Evolutionary conservation across 176 grass and related monocot species (phyloP).

Genomic region (Aegilops speltoides): DNA sequence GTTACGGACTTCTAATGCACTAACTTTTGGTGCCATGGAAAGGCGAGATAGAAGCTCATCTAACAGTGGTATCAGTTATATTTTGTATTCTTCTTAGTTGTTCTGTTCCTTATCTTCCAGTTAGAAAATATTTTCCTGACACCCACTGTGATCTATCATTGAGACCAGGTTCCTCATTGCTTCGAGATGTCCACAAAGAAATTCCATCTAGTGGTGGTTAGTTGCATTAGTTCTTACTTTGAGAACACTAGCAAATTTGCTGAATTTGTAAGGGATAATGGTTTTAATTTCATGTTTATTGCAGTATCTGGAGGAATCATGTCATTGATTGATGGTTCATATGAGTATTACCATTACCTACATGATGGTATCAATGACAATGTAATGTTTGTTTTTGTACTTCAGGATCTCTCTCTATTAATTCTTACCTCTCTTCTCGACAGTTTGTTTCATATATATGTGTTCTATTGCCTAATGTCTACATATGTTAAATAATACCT

Average conservation of each 20-base stretch:
- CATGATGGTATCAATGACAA: slow-evolving; percentile 84
- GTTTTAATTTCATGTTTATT: slow-evolving; percentile 33
- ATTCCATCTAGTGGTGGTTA: slow-evolving; percentile 84
- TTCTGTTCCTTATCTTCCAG: neutral
- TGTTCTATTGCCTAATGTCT: neutral
- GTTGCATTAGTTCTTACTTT: slow-evolving; percentile 27
- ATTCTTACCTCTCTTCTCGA: neutral
- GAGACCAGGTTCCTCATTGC: slow-evolving; percentile 55
- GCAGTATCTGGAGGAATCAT: slow-evolving; percentile 83
- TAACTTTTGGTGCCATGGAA: slow-evolving; percentile 48
- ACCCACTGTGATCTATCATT: neutral
- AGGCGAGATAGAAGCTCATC: slow-evolving; percentile 27
- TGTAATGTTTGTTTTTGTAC: slow-evolving; percentile 51
- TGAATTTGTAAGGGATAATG: slow-evolving; percentile 17
- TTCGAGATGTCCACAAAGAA: slow-evolving; percentile 77
- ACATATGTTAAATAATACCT: neutral
- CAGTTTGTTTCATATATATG: slow-evolving; percentile 11
- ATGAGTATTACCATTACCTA: slow-evolving; percentile 98
- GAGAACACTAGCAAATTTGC: neutral
- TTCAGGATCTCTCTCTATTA: neutral
- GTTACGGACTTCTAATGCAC: slow-evolving; percentile 71
- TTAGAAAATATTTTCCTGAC: slow-evolving; percentile 22
- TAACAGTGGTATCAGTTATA: slow-evolving; percentile 39
- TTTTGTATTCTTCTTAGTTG: neutral
- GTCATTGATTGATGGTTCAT: slow-evolving; percentile 87